These are phyloP conservation scores for Magnaporthiopsis incrustans DNA, from an alignment of 2,329 filamentous ascomycete species.

Conservation along the genomic window DNA sequence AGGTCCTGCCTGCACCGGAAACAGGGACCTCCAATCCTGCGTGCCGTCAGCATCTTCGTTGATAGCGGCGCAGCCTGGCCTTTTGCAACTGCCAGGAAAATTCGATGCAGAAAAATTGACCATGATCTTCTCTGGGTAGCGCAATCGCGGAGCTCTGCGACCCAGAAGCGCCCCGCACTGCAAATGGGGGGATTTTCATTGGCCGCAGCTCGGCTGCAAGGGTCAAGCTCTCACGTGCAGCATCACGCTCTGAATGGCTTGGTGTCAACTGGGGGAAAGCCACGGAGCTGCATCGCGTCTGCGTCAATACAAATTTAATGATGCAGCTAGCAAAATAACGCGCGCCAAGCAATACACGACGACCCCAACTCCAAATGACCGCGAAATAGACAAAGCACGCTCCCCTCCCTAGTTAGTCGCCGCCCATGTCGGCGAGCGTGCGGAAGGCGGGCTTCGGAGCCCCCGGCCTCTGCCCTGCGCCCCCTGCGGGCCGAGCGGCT, in stretches of 20 bases:
- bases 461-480: slow-evolving; percentile 14
- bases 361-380: slow-evolving; percentile 2
- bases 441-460: slow-evolving; percentile 33
- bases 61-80: neutral
- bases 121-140: neutral
- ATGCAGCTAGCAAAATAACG: neutral
- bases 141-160: neutral
- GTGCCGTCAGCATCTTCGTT: slow-evolving; percentile 7
- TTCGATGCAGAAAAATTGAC: too few relatives aligned
- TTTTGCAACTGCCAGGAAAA: neutral
- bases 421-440: slow-evolving; percentile 46
- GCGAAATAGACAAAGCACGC: neutral
- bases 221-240: neutral
- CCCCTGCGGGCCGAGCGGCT: slow-evolving; percentile 14
- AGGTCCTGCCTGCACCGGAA: slow-evolving; percentile 16
- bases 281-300: too few relatives aligned
- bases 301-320: neutral
- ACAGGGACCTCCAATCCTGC: slow-evolving; percentile 10
- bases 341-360: neutral
- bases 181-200: neutral
- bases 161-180: neutral
- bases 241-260: neutral
- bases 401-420: slow-evolving; percentile 13
- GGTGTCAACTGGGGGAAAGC: too few relatives aligned
- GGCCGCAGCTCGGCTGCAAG: neutral